Base-by-base conservation (phyloP, 441 rosid genomes). In the Isatis lusitanica region DNA sequence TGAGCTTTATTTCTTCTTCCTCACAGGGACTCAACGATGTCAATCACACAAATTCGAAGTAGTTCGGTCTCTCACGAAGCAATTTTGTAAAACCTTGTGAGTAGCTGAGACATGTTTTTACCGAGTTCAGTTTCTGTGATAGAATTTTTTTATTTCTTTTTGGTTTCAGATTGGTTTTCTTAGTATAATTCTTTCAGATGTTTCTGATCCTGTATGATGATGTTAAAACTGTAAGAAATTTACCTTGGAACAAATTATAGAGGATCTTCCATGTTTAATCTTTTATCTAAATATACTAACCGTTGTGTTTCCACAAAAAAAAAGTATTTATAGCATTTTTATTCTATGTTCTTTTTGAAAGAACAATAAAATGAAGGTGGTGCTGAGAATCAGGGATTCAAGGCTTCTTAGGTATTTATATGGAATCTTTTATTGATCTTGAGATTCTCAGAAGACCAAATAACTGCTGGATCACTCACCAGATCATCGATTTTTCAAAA, bases 11-110 rank as follows among this genome's bases (percentile, higher is more conserved):
- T 11, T 5, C 24, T 66, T 40, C 7, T 82, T 43, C 58, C 16
- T 73, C 75, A 64, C 66, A 90, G 97, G 86, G 86, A 82, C 83
- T 90, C 73, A 87, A 85, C 70, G 92, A 90, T 44, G 75, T 68
- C 18, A 75, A 75, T 46, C 78, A 84, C 13, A 57, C 80, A 8
- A 87, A 85, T 85, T 81, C 85, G 24, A 85, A 77, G 56, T 83
- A 78, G 6, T 80, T 77, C 40, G 9, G 30, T 47, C 47, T 47
- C 62, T 40, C 68, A 64, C 24, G 47, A 64, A 65, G 62, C 71
- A 70, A 65, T 70, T 76, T 76, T 76, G 75, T 57, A 64, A 63
- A 47, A 63, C 59, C 58, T 55, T 69, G 70, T 43, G 58, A 63
- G 64, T 75, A 75, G 43, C 57, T 68, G 58, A 43, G 50, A 53